phyloP scores from a whole-genome alignment of 192 early-diverging fungal species.

The Linnemannia hyalina region DNA sequence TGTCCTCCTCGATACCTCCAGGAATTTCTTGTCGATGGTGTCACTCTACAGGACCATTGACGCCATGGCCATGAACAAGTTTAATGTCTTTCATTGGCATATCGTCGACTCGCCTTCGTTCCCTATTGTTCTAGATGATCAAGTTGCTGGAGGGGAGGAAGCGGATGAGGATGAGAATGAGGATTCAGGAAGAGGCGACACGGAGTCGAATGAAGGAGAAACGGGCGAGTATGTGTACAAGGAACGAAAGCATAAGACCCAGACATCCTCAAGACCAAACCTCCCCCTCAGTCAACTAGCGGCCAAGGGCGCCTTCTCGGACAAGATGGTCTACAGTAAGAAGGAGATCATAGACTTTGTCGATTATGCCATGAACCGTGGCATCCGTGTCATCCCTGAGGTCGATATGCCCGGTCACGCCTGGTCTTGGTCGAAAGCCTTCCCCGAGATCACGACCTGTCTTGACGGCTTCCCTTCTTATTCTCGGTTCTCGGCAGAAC shows the following conservation, averaged over 20 bases:
- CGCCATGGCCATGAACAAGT: constrained; percentile 85
- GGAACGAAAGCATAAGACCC: neutral
- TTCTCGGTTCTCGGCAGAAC: constrained; percentile 64
- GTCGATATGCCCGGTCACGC: constrained; percentile 94
- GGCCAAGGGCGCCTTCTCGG: constrained; percentile 75
- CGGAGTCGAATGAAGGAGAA: neutral
- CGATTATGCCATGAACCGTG: constrained; percentile 77
- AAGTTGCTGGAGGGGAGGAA: neutral
- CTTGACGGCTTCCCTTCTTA: constrained; percentile 69
- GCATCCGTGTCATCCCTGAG: constrained; percentile 93
- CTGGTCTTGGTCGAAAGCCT: constrained; percentile 58
- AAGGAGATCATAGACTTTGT: constrained; percentile 78
- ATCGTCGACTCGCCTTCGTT: constrained; percentile 80
- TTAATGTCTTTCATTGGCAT: constrained; percentile 89
- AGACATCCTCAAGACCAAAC: too few relatives aligned
- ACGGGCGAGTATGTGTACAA: neutral
- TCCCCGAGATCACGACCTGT: constrained; percentile 69
- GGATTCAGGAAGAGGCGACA: neutral
- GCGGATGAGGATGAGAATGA: neutral
- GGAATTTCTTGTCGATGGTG: constrained; percentile 77
- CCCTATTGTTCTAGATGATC: constrained; percentile 69
- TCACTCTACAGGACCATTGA: constrained; percentile 79
- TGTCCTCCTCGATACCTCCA: constrained; percentile 76
- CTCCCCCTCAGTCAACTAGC: constrained; percentile 71
- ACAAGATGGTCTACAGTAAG: constrained; percentile 78